phyloP scores from a whole-genome alignment of 2,329 filamentous ascomycete genomes.

The Penicillium sp. region DNA sequence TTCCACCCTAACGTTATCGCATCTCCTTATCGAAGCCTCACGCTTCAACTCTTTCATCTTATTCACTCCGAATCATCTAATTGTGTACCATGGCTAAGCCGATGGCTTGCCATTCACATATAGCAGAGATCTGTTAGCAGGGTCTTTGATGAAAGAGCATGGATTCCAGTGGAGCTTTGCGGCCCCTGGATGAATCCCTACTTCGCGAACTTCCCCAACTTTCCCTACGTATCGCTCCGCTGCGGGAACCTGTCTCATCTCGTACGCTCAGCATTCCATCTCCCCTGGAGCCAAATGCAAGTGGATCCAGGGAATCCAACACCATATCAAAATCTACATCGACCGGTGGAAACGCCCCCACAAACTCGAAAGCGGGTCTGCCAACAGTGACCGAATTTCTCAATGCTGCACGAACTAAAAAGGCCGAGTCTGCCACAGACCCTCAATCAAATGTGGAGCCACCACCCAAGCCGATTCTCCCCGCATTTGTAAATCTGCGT shows the following conservation, averaged over 20 bases:
- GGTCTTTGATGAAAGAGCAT: constrained; percentile 24
- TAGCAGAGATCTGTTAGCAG: constrained; percentile 3
- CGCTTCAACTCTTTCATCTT: neutral
- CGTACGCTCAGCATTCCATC: constrained; percentile 43
- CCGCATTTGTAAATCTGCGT: constrained; percentile 50
- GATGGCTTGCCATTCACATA: constrained; percentile 3
- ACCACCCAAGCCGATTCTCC: constrained; percentile 42
- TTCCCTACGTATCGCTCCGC: constrained; percentile 48
- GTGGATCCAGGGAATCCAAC: constrained; percentile 32
- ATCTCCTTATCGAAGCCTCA: constrained; percentile 1
- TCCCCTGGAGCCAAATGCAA: constrained; percentile 47
- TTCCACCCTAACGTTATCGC: constrained; percentile 3
- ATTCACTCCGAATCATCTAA: neutral
- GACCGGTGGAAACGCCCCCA: constrained; percentile 31
- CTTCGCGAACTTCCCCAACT: constrained; percentile 45
- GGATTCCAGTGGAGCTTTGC: constrained; percentile 32
- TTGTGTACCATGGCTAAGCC: constrained; percentile 4
- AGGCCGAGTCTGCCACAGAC: constrained; percentile 31
- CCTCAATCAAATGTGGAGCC: constrained; percentile 35
- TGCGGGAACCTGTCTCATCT: constrained; percentile 47
- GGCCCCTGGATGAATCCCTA: constrained; percentile 43
- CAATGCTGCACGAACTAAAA: constrained; percentile 38
- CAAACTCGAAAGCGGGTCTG: constrained; percentile 29
- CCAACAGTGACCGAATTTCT: constrained; percentile 38
- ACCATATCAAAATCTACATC: constrained; percentile 28